Conservation (phyloP, 108 stramenopile genomes). For the Skeletonema grethae region DNA sequence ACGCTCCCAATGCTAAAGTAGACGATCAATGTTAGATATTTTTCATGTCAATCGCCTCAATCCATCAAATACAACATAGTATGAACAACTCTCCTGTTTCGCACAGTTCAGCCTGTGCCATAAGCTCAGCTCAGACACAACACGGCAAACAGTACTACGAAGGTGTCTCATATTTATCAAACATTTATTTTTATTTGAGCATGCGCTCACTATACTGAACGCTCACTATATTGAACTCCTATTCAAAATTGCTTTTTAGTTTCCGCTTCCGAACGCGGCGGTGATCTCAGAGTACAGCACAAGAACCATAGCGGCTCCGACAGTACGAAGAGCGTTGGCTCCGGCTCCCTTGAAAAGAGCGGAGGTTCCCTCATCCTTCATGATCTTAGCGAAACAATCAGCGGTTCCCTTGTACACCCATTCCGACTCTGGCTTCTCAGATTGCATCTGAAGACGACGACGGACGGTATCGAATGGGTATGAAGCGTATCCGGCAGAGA, state of each 20-base stretch:
- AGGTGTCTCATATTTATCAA: conserved; percentile 6
- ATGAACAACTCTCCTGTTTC: too few relatives aligned
- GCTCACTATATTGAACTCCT: not conserved
- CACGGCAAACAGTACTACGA: too few relatives aligned
- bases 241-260: conserved; percentile 24
- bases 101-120: too few relatives aligned
- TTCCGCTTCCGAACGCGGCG: conserved; percentile 60
- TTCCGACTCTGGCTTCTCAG: conserved; percentile 94
- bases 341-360: conserved; percentile 99
- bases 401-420: conserved; percentile 96
- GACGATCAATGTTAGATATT: not conserved
- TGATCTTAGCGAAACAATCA: conserved; percentile 96
- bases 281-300: conserved; percentile 99
- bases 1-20: not conserved
- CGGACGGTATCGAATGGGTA: conserved; percentile 99
- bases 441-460: conserved; percentile 99
- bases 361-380: conserved; percentile 89
- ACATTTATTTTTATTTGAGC: conserved; percentile 13
- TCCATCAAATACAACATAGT: too few relatives aligned
- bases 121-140: not conserved
- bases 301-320: conserved; percentile 95
- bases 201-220: conserved; percentile 5
- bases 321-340: conserved; percentile 98
- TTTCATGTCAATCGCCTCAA: too few relatives aligned
- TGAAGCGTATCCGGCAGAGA: conserved; percentile 94